phyloP scores from a whole-genome alignment of 345 rosid genomes.

The Salix koriyanagi region DNA sequence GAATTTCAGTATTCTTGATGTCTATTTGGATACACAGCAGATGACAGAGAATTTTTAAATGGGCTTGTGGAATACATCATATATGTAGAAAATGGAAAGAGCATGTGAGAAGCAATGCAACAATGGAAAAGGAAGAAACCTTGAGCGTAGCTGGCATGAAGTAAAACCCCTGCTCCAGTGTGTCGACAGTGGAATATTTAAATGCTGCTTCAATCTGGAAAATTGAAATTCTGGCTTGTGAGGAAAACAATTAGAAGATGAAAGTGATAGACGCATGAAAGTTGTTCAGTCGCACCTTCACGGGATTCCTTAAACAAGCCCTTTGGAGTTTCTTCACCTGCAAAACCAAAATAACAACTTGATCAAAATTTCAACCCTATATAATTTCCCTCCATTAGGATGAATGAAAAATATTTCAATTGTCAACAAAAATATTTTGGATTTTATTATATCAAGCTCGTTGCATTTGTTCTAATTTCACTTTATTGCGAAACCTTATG shows the following conservation, averaged over 20 bases:
- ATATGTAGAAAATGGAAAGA: neutral
- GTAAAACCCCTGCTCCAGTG: slow-evolving; percentile 75
- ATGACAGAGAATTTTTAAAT: too few relatives aligned
- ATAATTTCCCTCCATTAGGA: neutral
- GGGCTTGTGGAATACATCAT: too few relatives aligned
- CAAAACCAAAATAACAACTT: slow-evolving; percentile 16
- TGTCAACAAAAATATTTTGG: too few relatives aligned
- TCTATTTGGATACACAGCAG: too few relatives aligned
- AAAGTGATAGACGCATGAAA: neutral
- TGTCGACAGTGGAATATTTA: slow-evolving; percentile 89
- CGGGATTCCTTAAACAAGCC: slow-evolving; percentile 86
- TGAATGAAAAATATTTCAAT: too few relatives aligned
- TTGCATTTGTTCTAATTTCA: too few relatives aligned
- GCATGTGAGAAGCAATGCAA: neutral
- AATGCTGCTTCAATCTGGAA: slow-evolving; percentile 87
- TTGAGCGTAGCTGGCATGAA: slow-evolving; percentile 80
- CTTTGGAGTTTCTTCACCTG: slow-evolving; percentile 92
- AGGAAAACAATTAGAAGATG: neutral
- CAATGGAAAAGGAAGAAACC: slow-evolving; percentile 38
- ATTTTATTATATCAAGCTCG: too few relatives aligned
- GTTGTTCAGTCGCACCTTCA: slow-evolving; percentile 50
- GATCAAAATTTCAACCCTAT: slow-evolving; percentile 17
- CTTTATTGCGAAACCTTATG: too few relatives aligned
- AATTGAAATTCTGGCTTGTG: slow-evolving; percentile 10
- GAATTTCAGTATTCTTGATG: too few relatives aligned